phyloP scores from a whole-genome alignment of 768 basidiomycete genomes.

The Boletus barrowsii region DNA sequence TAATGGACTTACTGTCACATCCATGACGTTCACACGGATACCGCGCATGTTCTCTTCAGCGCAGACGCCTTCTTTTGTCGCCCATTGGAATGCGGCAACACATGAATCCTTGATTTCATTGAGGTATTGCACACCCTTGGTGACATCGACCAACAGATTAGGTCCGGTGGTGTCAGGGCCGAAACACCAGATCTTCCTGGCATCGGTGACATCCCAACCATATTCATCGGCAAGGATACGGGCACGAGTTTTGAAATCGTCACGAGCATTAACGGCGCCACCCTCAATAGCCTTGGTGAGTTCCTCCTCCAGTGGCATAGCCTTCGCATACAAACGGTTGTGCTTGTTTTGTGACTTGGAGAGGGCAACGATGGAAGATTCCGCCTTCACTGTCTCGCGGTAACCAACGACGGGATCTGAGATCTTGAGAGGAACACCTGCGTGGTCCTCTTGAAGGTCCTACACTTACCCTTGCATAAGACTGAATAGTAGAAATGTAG shows the following conservation, averaged over 20 bases:
- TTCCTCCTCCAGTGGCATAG: conserved; percentile 90
- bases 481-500: background rate
- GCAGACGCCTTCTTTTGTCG: conserved; percentile 95
- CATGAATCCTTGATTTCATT: conserved; percentile 99
- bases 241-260: conserved; percentile 97
- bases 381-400: conserved; percentile 94
- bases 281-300: conserved; percentile 88
- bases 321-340: conserved; percentile 96
- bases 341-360: conserved; percentile 99
- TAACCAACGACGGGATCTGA: conserved; percentile 98
- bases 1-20: conserved; percentile 74
- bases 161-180: conserved; percentile 97
- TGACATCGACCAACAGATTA: conserved; percentile 95
- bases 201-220: conserved; percentile 99
- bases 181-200: conserved; percentile 99
- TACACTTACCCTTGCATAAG: conserved; percentile 27
- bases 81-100: conserved; percentile 99
- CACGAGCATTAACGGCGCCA: conserved; percentile 83
- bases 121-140: conserved; percentile 98
- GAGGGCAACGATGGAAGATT: conserved; percentile 92
- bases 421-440: conserved; percentile 97
- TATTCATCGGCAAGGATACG: conserved; percentile 93
- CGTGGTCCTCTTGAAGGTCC: conserved; percentile 99
- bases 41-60: conserved; percentile 99
- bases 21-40: conserved; percentile 91